Evolutionary conservation across 2,329 filamentous ascomycete species (phyloP), one percentile per base, ranked within the genome.

Genomic region (Calonectria montana): DNA sequence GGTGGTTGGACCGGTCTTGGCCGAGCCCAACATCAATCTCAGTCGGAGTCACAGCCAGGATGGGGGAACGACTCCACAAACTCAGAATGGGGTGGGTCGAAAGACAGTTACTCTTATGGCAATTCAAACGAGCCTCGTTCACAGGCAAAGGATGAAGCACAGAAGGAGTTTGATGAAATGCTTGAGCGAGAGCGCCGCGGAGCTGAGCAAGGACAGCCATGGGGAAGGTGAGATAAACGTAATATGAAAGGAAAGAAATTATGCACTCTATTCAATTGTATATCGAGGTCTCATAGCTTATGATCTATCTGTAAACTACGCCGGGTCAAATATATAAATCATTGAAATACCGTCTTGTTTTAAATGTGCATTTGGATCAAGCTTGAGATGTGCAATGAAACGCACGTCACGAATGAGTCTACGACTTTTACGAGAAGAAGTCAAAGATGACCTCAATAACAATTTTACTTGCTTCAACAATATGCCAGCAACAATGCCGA

Each of bases 141-240:
- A 4, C 76, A 80, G 18, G 83, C 82, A 50, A 88, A 84, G 76
- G 82, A 83, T 10, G 83, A 87, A 73, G 87, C 88, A 7, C 88
- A 89, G 70, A 84, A 81, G 70, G 87, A 89, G 35, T 89, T 89
- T 74, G 88, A 89, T 70, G 81, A 81, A 23, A 80, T 89, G 69
- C 68, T 89, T 3, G 87, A 89, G 48, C 80, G 82, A 16, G 88
- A 89, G 70, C 81, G 85, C 25, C 78, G 72, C 18, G 81, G 80
- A 25, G 70, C 66, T 4, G 80, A 81, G 5, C 80, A 83, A 63
- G 78, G 77, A 29, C 72, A 66, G 5, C 71, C 78, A 5, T 83
- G 80, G 80, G 64, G 76, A 29, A 75, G 73, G 41, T 75, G 65
- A 41, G 80, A 2, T 6, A 27, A 16, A 25, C 21, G 13, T 7